Evolutionary conservation across 805 yeast species (phyloP).

Genomic region (Pichia paraexigua): DNA sequence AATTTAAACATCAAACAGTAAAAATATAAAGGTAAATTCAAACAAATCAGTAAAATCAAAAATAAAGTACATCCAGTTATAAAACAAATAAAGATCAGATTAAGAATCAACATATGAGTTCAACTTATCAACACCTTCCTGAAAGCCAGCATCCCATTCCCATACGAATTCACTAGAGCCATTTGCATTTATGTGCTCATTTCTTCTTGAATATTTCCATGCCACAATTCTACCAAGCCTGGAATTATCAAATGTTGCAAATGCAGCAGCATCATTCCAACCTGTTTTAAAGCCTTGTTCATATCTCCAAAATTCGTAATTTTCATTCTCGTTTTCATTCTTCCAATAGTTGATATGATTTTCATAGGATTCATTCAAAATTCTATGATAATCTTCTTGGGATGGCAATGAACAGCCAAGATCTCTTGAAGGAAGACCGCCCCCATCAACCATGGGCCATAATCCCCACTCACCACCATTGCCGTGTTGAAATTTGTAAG

Average conservation of each 20-base stretch:
- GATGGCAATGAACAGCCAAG: constrained; percentile 29
- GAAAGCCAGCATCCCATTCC: constrained; percentile 90
- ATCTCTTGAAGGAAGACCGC: constrained; percentile 39
- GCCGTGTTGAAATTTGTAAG: constrained; percentile 77
- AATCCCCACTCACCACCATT: constrained; percentile 98
- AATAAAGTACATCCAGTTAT: too few relatives aligned
- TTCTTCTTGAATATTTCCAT: constrained; percentile 56
- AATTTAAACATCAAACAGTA: too few relatives aligned
- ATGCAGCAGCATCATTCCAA: constrained; percentile 64
- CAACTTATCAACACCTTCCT: constrained; percentile 47
- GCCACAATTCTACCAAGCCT: constrained; percentile 65
- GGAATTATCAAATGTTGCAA: constrained; percentile 62
- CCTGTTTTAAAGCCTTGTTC: constrained; percentile 71
- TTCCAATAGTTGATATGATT: constrained; percentile 68
- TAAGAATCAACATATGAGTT: background rate
- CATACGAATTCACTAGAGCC: constrained; percentile 58
- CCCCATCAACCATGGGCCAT: constrained; percentile 61
- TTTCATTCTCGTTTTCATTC: constrained; percentile 42
- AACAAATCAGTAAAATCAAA: too few relatives aligned
- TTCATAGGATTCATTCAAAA: constrained; percentile 29
- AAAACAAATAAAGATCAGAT: background rate
- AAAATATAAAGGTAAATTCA: too few relatives aligned
- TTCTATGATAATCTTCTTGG: constrained; percentile 34
- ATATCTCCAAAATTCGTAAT: constrained; percentile 75
- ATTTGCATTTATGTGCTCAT: constrained; percentile 48